phyloP scores from a whole-genome alignment of 179 eudicot genomes.

The Beta corolliflora region DNA sequence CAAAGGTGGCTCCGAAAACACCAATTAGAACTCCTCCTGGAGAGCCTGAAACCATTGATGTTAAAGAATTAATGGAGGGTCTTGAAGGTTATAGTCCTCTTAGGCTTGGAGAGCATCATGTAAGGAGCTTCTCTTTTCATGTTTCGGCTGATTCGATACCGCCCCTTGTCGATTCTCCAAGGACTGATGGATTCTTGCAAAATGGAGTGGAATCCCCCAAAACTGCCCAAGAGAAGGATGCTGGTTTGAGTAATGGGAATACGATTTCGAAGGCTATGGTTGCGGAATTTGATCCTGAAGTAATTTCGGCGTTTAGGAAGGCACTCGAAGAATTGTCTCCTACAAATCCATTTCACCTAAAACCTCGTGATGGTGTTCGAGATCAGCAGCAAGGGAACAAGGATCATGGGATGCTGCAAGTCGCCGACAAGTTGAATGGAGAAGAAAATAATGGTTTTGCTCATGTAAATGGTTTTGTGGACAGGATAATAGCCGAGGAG shows the following conservation, averaged over 20 bases:
- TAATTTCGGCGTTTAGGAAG: slow-evolving; percentile 65
- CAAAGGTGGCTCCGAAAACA: slow-evolving; percentile 58
- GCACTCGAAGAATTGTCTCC: slow-evolving; percentile 66
- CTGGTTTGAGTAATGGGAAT: slow-evolving; percentile 27
- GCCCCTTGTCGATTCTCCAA: slow-evolving; percentile 33
- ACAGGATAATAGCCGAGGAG: slow-evolving; percentile 14
- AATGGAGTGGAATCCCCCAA: slow-evolving; percentile 9
- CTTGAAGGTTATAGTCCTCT: slow-evolving; percentile 62
- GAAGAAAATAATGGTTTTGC: slow-evolving; percentile 22
- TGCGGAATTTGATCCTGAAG: slow-evolving; percentile 68
- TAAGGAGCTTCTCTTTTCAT: slow-evolving; percentile 69
- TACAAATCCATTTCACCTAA: slow-evolving; percentile 53
- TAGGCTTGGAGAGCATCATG: slow-evolving; percentile 22
- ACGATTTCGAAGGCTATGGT: slow-evolving; percentile 34
- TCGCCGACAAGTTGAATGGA: slow-evolving; percentile 19
- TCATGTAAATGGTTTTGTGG: slow-evolving; percentile 30
- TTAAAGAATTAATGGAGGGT: slow-evolving; percentile 89
- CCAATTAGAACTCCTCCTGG: slow-evolving; percentile 82
- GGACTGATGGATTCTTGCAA: slow-evolving; percentile 17
- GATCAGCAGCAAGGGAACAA: background rate
- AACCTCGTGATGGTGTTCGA: slow-evolving; percentile 23
- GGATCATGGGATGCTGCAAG: slow-evolving; percentile 4
- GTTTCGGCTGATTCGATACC: slow-evolving; percentile 36
- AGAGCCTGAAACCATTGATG: slow-evolving; percentile 83
- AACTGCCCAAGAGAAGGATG: slow-evolving; percentile 19